Evolutionary conservation across 2,329 filamentous ascomycete genomes (phyloP).

Genomic region (Pseudogymnoascus sp.): DNA sequence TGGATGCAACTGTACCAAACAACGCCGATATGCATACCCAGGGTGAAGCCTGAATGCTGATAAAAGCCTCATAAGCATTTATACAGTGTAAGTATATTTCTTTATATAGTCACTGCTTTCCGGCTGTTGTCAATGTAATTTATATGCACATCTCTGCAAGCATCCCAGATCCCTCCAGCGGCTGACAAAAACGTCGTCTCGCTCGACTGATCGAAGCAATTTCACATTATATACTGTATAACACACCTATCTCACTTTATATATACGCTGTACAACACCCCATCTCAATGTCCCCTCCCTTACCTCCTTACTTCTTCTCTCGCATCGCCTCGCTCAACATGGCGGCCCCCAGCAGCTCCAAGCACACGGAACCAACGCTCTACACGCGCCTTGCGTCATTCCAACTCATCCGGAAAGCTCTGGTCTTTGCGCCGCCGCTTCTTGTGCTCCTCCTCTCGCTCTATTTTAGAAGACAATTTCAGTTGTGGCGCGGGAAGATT

Average conservation of each 20-base stretch:
- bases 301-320: not conserved
- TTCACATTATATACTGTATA: not conserved
- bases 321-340: slow-evolving; percentile 2
- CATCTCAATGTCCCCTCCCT: not conserved
- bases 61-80: not conserved
- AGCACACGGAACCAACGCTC: not conserved
- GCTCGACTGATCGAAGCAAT: not conserved
- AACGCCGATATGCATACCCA: not conserved
- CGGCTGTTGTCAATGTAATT: not conserved
- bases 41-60: not conserved
- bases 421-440: not conserved
- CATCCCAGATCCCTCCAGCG: not conserved
- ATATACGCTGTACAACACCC: not conserved
- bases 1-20: not conserved
- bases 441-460: slow-evolving; percentile 4
- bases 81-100: not conserved
- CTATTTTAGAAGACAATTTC: slow-evolving; percentile 3
- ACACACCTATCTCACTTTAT: not conserved
- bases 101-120: not conserved
- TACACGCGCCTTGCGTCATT: not conserved
- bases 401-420: not conserved
- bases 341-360: not conserved
- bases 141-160: not conserved
- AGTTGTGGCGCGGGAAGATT: slow-evolving; percentile 1
- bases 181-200: not conserved